Base-by-base conservation (phyloP, 495 filamentous ascomycete species). In the Oidiodendron maius region DNA sequence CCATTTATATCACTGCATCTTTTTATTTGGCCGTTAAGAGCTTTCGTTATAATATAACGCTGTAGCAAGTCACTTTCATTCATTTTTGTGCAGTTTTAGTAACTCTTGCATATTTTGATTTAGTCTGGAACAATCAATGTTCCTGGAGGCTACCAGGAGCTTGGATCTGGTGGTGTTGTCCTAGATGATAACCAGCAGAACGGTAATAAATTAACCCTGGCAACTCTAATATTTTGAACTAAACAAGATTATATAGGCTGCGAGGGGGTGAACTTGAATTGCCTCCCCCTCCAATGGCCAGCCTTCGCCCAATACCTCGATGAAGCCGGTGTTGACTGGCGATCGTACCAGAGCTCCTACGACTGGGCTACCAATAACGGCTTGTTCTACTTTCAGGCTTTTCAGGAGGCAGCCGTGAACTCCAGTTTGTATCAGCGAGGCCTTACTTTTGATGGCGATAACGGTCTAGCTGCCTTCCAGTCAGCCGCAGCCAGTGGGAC, bases 291-390 rank as follows among this genome's bases (percentile, higher is more conserved):
- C 15, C 48, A 51, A 24, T 65, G 62, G 62, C 58, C 53, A 20
- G 59, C 62, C 1, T 41, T 48, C 21, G 51, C 62, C 16, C 52
- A 64, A 48, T 57, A 51, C 30, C 51, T 55, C 26, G 41, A 63
- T 38, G 55, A 61, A 18, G 63, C 63, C 15, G 61, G 61, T 11
- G 57, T 65, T 18, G 44, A 48, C 12, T 65, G 63, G 63, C 59
- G 57, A 30, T 40, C 58, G 4, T 65, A 60, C 46, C 63, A 65
- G 42, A 50, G 58, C 39, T 46, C 37, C 11, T 56, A 59, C 25
- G 57, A 65, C 32, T 63, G 57, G n/a, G 28, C 28, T 38, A 60
- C 51, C n/a, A 55, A 63, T 25, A 57, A 58, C 45, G 46, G 56
- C 13, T 48, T 63, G 2, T 51, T 48, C 21, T 61, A 49, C 53